Base-by-base conservation (phyloP, 2,329 filamentous ascomycete genomes). In the Thielaviopsis populi region DNA sequence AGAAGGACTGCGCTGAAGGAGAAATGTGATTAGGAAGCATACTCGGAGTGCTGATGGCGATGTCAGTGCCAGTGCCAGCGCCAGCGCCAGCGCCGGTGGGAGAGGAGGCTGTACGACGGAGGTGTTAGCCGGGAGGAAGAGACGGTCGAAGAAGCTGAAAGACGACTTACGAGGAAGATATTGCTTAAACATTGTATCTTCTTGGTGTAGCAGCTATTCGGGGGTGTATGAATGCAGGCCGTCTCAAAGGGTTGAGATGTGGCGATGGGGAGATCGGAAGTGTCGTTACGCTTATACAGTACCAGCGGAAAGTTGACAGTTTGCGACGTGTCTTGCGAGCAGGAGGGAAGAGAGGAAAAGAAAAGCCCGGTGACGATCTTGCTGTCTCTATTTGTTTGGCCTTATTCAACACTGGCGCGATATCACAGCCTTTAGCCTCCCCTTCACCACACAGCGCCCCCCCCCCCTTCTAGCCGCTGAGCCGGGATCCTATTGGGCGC, bases 91-190 rank as follows among this genome's bases (percentile, higher is more conserved):
- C 70, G 65, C 71, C 70, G n/a, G 74, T 71, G 53, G 70, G 69
- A n/a, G 77, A 76, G 65, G 76, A 76, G 68, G 77, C 76, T 77
- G 66, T 66, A 59, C 67, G 67, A 62, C 50, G 64, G 62, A 42
- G 65, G 63, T 63, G 62, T 68, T 59, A 66, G 65, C 69, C 8
- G 33, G 8, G 33, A 37, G 30, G 5, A 8, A 8, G 33, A 37
- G 3, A 10, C 1, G 6, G 1, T 37, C 33, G 1, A 1, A 37
- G 33, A 37, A 37, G 33, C 33, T 8, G 1, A 8, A 37, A 54
- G 53, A 48, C 50, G 50, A 71, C 76, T 70, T 71, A 79, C 78
- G 78, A 66, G 78, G 77, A 69, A 79, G 79, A 68, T 75, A 80
- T 24, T 63, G 56, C 8, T 27, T 42, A 2, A 62, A 62, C 65